Conservation (phyloP, 371 early-diverging fungal genomes). For the Mucor piriformis region DNA sequence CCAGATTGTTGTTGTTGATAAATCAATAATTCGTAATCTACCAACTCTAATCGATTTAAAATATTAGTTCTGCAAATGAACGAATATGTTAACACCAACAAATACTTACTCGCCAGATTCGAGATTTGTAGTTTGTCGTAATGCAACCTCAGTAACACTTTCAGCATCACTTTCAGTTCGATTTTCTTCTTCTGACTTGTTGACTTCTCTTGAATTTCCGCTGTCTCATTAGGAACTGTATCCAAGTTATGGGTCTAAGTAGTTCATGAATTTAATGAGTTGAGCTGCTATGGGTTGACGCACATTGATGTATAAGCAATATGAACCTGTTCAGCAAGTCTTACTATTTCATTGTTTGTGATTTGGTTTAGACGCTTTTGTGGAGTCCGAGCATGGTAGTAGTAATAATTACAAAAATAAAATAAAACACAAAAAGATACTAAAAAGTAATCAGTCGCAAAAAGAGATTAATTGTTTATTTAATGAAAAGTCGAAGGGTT, state of each 20-base stretch:
- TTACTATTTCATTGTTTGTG: constrained; percentile 12
- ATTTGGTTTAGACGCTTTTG: constrained; percentile 10
- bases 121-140: constrained; percentile 7
- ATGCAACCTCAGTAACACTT: neutral
- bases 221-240: constrained; percentile 13
- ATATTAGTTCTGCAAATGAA: constrained; percentile 14
- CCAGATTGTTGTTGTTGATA: constrained; percentile 7
- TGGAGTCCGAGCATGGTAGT: too few relatives aligned
- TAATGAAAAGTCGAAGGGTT: too few relatives aligned
- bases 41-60: constrained; percentile 17
- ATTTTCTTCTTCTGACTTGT: constrained; percentile 6
- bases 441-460: too few relatives aligned
- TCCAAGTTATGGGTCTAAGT: constrained; percentile 12
- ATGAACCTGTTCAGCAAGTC: constrained; percentile 16
- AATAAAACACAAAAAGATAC: too few relatives aligned
- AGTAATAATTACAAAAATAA: too few relatives aligned
- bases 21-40: constrained; percentile 12
- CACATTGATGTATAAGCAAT: constrained; percentile 13
- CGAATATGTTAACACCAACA: constrained; percentile 5
- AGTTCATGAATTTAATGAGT: constrained; percentile 14
- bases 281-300: constrained; percentile 14
- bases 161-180: neutral
- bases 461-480: too few relatives aligned
- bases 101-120: constrained; percentile 13
- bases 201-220: constrained; percentile 11